Conservation (phyloP, 1,139 yeast species). For the Protomyces inouyei region DNA sequence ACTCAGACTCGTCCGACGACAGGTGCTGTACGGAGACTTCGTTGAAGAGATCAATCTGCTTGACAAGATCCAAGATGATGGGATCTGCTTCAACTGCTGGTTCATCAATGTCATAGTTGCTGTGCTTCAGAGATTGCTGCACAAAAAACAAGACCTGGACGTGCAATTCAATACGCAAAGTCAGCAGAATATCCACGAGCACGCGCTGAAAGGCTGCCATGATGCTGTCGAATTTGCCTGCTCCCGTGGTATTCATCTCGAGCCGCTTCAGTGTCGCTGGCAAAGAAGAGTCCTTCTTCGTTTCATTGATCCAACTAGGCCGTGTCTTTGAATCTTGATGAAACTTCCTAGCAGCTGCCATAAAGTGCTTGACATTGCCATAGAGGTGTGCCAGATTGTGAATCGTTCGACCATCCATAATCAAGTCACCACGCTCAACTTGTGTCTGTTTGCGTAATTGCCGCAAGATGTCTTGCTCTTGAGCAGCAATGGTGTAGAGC, state of each 20-base stretch:
- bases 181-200: conserved; percentile 5
- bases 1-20: background rate
- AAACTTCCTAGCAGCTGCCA: background rate
- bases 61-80: conserved; percentile 19
- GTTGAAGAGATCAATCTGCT: conserved; percentile 2
- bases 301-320: background rate
- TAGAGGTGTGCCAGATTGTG: conserved; percentile 1
- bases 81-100: conserved; percentile 22
- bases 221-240: conserved; percentile 11
- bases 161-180: conserved; percentile 26
- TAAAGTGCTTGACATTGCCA: conserved; percentile 2
- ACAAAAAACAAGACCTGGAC: conserved; percentile 25
- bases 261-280: background rate
- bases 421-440: background rate
- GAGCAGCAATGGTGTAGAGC: background rate
- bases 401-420: conserved; percentile 1
- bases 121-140: conserved; percentile 10
- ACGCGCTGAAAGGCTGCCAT: conserved; percentile 12
- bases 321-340: background rate
- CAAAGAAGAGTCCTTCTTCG: background rate
- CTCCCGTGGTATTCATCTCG: background rate
- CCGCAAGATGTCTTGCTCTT: background rate
- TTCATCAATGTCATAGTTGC: conserved; percentile 25
- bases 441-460: background rate
- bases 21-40: conserved; percentile 6